phyloP scores from a whole-genome alignment of 352 stramenopile genomes.

The Pelagophyceae sp. region DNA sequence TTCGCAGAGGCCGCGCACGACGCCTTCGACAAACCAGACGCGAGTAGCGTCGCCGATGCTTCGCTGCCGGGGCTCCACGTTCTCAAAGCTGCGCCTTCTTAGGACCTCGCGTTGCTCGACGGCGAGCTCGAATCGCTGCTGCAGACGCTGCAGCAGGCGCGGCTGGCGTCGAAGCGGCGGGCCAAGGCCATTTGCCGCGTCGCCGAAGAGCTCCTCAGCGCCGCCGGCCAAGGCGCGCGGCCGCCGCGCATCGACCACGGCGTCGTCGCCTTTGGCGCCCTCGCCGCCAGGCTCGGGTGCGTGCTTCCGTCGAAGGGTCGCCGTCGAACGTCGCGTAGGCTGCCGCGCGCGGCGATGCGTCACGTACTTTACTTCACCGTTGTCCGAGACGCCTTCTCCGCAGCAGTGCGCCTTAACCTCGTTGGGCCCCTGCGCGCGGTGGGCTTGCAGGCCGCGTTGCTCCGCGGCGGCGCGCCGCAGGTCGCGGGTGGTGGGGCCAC shows the following conservation, averaged over 20 bases:
- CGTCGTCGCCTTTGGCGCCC: conserved; percentile 18
- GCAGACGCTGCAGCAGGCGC: conserved; percentile 6
- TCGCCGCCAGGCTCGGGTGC: conserved; percentile 14
- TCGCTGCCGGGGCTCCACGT: too few relatives aligned
- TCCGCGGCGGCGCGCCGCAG: too few relatives aligned
- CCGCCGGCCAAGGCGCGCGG: too few relatives aligned
- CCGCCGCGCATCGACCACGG: neutral
- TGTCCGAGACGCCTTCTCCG: conserved; percentile 25
- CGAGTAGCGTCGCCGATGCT: too few relatives aligned
- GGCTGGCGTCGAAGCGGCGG: conserved; percentile 8
- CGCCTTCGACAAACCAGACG: neutral
- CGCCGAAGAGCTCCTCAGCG: conserved; percentile 11
- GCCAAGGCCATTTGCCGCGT: conserved; percentile 20
- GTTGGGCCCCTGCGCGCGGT: conserved; percentile 19
- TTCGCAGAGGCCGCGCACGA: conserved; percentile 22
- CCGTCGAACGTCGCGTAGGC: too few relatives aligned
- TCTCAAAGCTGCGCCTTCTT: too few relatives aligned
- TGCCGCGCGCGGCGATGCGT: conserved; percentile 3
- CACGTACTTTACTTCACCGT: conserved; percentile 21
- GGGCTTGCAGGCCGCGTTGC: neutral
- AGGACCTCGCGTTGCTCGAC: conserved; percentile 17
- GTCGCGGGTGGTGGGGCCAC: too few relatives aligned
- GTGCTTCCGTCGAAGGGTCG: too few relatives aligned
- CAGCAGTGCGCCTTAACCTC: conserved; percentile 25
- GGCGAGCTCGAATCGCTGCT: conserved; percentile 19